Base-by-base conservation (phyloP, 2,329 filamentous ascomycete genomes). In the Paecilomyces fulvus region DNA sequence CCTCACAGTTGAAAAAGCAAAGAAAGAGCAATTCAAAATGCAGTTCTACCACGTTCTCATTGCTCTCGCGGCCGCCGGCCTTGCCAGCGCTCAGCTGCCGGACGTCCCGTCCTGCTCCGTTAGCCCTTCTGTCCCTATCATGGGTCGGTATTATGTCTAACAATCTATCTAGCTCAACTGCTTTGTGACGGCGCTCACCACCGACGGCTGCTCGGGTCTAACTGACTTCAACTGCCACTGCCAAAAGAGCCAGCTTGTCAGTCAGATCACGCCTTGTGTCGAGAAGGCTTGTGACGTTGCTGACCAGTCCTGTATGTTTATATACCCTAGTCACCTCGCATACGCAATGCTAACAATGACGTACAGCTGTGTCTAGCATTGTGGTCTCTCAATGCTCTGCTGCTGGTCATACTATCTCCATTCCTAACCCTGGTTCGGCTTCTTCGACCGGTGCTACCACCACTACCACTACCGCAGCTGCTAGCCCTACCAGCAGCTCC, bases 221-320 rank as follows among this genome's bases (percentile, higher is more conserved):
- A 73, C 70, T 58, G 77, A 80, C 70, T 80, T 80, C 64, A 72
- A 71, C 33, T 79, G 77, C 66, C 77, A 79, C 67, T 79, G 77
- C 69, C 64, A 73, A 64, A 75, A 77, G 66, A 67, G 75, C 48
- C 64, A 69, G 33, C 72, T 80, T 49, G 64, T 78, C 51, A 55
- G 61, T 49, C 55, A 65, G 49, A 71, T 80, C 57, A 73, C 72
- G 56, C 78, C 78, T 49, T 80, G 78, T 58, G 77, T 80, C 28
- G 54, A 77, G 64, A 64, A 67, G 33, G 70, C 70, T 20, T 80
- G 78, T 67, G 60, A 60, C 6, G 46, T 66, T 17, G 58, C 62
- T 0, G 76, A 78, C 59, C 73, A 75, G 60, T 64, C 65, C 43
- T 60, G 73, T 74, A 66, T 9, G 68, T 64, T 64, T 23, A 30